phyloP scores from a whole-genome alignment of 2,329 filamentous ascomycete genomes.

The Colletotrichum theobromicola region DNA sequence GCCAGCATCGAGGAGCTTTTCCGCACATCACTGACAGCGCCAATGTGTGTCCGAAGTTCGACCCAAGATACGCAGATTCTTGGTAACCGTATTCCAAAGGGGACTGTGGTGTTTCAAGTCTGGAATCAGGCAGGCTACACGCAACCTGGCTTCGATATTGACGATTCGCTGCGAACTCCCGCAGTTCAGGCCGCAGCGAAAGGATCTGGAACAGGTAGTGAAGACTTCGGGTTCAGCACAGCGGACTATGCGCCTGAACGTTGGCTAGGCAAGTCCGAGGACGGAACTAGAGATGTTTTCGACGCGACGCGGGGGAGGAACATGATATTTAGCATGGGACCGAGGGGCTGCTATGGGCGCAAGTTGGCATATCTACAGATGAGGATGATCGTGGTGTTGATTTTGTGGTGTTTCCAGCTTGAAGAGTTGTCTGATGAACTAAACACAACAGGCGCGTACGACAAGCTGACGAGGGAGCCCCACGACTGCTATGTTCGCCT shows the following conservation, averaged over 20 bases:
- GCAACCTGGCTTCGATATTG: slow-evolving; percentile 28
- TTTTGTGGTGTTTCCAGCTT: not conserved
- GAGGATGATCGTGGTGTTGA: not conserved
- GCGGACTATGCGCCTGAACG: slow-evolving; percentile 39
- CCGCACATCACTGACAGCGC: slow-evolving; percentile 27
- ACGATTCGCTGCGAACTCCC: slow-evolving; percentile 30
- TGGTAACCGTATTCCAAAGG: slow-evolving; percentile 31
- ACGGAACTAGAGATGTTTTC: slow-evolving; percentile 26
- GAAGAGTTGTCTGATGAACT: slow-evolving; percentile 1
- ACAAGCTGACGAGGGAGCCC: slow-evolving; percentile 12
- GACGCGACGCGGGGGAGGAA: slow-evolving; percentile 37
- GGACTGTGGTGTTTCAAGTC: slow-evolving; percentile 23
- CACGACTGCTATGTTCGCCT: slow-evolving; percentile 10
- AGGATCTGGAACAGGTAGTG: slow-evolving; percentile 23
- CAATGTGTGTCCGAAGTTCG: slow-evolving; percentile 28
- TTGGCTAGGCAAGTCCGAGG: slow-evolving; percentile 32
- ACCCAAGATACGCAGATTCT: slow-evolving; percentile 30
- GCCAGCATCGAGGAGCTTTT: slow-evolving; percentile 34
- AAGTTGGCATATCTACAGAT: slow-evolving; percentile 32
- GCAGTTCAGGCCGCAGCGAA: slow-evolving; percentile 5
- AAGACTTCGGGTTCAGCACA: slow-evolving; percentile 20
- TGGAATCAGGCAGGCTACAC: slow-evolving; percentile 28
- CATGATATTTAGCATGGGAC: slow-evolving; percentile 39
- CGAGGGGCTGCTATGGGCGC: slow-evolving; percentile 42
- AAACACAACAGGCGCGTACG: slow-evolving; percentile 3